Conservation (phyloP, 352 stramenopile genomes). For the Pythium coloratum region DNA sequence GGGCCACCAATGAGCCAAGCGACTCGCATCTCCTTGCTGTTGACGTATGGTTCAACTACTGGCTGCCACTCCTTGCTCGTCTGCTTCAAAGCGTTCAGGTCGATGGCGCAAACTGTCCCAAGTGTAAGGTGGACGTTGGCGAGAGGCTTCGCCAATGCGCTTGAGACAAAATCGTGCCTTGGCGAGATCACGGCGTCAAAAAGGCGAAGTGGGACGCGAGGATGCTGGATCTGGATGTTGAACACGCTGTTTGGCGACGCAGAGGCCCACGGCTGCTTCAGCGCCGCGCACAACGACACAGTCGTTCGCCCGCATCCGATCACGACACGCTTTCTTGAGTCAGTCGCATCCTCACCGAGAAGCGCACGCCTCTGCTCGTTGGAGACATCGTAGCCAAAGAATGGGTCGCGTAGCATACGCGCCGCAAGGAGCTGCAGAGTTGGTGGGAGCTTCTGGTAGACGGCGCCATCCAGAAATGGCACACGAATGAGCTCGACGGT, state of each 20-base stretch:
- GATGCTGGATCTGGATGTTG: conserved; percentile 81
- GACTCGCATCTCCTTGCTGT: conserved; percentile 26
- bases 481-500: conserved; percentile 36
- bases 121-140: conserved; percentile 49
- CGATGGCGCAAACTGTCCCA: conserved; percentile 45
- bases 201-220: conserved; percentile 45
- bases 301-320: conserved; percentile 74
- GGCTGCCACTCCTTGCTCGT: conserved; percentile 25
- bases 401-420: conserved; percentile 34
- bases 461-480: conserved; percentile 25
- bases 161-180: conserved; percentile 46
- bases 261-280: conserved; percentile 34
- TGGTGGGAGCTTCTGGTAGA: conserved; percentile 39
- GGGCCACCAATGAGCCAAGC: conserved; percentile 65
- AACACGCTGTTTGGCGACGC: conserved; percentile 30
- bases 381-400: conserved; percentile 47
- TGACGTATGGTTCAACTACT: conserved; percentile 6
- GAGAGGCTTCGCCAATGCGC: neutral
- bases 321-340: conserved; percentile 35
- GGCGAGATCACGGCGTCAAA: conserved; percentile 69
- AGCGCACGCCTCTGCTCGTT: conserved; percentile 6
- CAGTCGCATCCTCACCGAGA: conserved; percentile 8
- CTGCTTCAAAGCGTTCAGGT: conserved; percentile 1
- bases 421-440: conserved; percentile 42
- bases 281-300: conserved; percentile 54